Evolutionary conservation across 2,329 filamentous ascomycete genomes (phyloP).

Genomic region (Dothideomycetidae sp.): DNA sequence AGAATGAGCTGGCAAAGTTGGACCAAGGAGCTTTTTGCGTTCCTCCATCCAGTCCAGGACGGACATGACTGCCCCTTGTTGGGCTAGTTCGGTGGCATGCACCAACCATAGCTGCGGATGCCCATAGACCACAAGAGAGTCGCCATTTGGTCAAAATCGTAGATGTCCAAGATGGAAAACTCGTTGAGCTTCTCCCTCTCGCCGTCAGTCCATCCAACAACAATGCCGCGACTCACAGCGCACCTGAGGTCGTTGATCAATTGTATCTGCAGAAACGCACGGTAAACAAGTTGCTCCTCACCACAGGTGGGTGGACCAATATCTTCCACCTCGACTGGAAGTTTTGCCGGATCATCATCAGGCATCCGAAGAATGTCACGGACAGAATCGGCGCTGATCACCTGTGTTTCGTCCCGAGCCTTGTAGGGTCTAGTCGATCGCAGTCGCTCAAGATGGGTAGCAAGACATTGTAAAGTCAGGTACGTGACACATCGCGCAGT

Average conservation of each 20-base stretch:
- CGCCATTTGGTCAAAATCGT: neutral
- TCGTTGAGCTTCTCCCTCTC: neutral
- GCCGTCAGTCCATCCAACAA: neutral
- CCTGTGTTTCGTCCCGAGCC: neutral
- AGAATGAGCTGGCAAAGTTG: neutral
- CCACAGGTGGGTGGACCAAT: neutral
- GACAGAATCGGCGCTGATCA: no score
- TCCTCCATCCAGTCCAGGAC: neutral
- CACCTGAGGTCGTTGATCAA: neutral
- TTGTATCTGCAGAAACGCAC: neutral
- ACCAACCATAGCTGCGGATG: neutral
- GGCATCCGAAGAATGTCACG: neutral
- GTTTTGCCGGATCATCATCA: neutral
- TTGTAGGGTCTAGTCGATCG: neutral
- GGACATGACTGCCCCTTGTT: neutral
- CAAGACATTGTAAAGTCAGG: neutral
- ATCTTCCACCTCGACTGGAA: neutral
- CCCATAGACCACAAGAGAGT: neutral
- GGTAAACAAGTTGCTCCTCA: neutral
- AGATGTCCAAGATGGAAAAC: neutral
- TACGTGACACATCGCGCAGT: neutral
- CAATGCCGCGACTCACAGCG: neutral
- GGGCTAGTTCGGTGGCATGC: neutral
- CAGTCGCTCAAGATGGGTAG: neutral
- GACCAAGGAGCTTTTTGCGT: no score